Evolutionary conservation across 2,329 filamentous ascomycete species (phyloP), one percentile per base, ranked within the genome.

Genomic region (Conoideocrella luteorostrata): DNA sequence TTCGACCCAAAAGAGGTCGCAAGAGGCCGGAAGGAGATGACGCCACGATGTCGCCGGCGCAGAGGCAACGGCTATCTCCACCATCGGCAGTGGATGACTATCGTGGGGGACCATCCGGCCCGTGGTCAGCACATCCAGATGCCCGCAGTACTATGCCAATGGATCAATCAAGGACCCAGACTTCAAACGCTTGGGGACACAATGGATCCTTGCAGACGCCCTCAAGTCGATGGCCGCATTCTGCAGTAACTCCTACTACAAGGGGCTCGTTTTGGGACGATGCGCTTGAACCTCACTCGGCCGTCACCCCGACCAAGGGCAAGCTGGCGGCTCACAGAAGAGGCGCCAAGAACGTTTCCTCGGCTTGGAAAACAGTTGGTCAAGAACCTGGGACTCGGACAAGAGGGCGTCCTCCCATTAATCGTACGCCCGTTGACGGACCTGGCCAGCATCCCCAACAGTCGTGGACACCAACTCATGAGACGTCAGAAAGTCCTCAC

Each of bases 281-380:
- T n/a, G 48, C 67, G 3, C 47, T 60, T 37, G 84, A 88, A 50
- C 84, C 86, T 9, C 80, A 75, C 39, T 89, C 88, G 1, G 86
- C 86, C 4, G 71, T 86, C n/a, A 86, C 83, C 4, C 80, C 84
- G 1, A 79, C 76, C 41, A 82, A 73, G 49, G 63, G 66, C 3
- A 72, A 76, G 46, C 63, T 71, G 15, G 41, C 56, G 3, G 45
- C 50, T 10, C 62, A 61, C 44, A 78, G 87, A 4, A 86, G 94
- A 59, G 89, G 89, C 0, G 86, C 88, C 1, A 80, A 80, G 56
- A 88, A 87, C 6, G 88, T 95, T 0, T 95, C 89, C 1, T 95
- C 89, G 9, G 90, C 90, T 1, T 96, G 90, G 90, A 80, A 84
- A 44, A 80, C 80, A 50, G 78, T 75, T 46, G 77, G 77, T 13